phyloP scores from a whole-genome alignment of 768 basidiomycete genomes.

The Flagelloscypha sp. region DNA sequence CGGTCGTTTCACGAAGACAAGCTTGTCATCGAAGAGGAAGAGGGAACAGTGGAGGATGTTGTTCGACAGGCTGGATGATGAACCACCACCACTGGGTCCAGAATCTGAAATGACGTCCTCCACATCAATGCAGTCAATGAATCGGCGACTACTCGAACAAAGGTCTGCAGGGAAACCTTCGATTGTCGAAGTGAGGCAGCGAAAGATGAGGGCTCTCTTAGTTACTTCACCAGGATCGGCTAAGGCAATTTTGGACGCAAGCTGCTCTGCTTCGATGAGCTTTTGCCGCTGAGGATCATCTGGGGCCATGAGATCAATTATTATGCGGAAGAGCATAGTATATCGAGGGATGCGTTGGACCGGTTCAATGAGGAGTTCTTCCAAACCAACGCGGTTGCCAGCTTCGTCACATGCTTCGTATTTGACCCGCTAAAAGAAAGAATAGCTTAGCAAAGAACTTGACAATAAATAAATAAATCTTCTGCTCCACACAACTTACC shows the following conservation, averaged over 20 bases:
- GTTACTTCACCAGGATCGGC: conserved; percentile 92
- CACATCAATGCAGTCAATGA: conserved; percentile 89
- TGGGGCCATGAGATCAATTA: conserved; percentile 83
- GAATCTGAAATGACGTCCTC: conserved; percentile 65
- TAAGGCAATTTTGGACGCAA: conserved; percentile 83
- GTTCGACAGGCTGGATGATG: conserved; percentile 30
- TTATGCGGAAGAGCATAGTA: conserved; percentile 84
- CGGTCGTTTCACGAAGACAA: conserved; percentile 84
- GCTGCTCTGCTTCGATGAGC: conserved; percentile 75
- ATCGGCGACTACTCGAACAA: conserved; percentile 82
- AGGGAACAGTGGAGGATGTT: conserved; percentile 73
- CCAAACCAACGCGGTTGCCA: conserved; percentile 76
- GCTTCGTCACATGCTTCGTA: conserved; percentile 69
- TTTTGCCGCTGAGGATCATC: conserved; percentile 71
- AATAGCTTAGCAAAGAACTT: conserved; percentile 7
- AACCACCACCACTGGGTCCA: conserved; percentile 34
- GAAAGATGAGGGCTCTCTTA: conserved; percentile 81
- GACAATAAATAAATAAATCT: conserved; percentile 4
- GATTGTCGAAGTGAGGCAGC: conserved; percentile 74
- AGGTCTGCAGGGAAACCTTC: conserved; percentile 87
- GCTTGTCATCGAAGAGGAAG: conserved; percentile 90
- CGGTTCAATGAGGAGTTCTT: conserved; percentile 92
- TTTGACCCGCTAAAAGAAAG: conserved; percentile 62
- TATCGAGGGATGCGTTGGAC: conserved; percentile 95
- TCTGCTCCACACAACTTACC: too few relatives aligned